phyloP scores from a whole-genome alignment of 2,329 filamentous ascomycete genomes.

The Paraconiothyrium sp. region DNA sequence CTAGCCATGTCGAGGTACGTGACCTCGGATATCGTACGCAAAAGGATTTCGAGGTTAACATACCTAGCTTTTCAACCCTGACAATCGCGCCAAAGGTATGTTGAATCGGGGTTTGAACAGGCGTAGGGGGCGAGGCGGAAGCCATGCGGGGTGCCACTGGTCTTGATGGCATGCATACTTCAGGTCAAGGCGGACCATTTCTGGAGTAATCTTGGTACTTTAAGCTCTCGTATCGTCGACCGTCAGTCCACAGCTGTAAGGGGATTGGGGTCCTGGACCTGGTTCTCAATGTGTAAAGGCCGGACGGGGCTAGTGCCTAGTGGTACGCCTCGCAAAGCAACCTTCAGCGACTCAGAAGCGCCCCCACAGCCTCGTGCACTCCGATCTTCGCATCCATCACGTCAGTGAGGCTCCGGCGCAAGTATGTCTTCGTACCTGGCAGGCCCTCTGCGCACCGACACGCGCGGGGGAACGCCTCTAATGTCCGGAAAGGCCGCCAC shows the following conservation, averaged over 20 bases:
- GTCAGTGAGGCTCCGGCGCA: background rate
- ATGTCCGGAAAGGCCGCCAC: slow-evolving; percentile 5
- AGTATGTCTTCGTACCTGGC: slow-evolving; percentile 4
- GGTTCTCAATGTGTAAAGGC: background rate
- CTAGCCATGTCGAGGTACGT: no score
- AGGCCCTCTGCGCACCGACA: slow-evolving; percentile 1
- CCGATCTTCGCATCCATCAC: slow-evolving; percentile 7
- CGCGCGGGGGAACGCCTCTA: background rate
- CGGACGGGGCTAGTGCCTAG: slow-evolving; percentile 16
- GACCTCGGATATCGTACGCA: no score
- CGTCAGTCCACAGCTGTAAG: background rate
- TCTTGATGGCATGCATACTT: no score
- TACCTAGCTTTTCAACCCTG: no score
- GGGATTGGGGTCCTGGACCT: background rate
- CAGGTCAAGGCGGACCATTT: no score
- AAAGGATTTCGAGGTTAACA: no score
- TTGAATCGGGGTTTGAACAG: no score
- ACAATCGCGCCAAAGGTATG: no score
- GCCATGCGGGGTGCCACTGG: no score
- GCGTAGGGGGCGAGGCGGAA: no score
- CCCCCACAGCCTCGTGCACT: slow-evolving; percentile 12
- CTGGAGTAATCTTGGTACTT: no score
- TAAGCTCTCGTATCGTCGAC: no score
- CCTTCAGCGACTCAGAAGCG: slow-evolving; percentile 20
- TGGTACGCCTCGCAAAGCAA: background rate